These are phyloP conservation scores for Lignosus rhinocerotis DNA, from an alignment of 1,284 basidiomycete species.

Conservation along the genomic window DNA sequence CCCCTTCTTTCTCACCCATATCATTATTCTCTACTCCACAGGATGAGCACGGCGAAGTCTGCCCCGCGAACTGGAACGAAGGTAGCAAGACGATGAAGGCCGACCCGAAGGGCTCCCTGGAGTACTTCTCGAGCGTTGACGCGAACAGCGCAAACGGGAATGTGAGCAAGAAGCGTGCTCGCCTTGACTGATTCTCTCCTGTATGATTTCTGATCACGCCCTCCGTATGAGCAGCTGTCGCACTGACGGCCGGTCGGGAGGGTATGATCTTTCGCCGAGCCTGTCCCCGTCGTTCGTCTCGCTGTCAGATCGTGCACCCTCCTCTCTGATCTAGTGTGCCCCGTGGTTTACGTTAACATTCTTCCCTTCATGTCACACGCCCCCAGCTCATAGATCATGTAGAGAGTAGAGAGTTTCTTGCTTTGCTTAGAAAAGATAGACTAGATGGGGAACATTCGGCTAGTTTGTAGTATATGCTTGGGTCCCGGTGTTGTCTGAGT, in stretches of 20 bases:
- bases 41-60: constrained; percentile 89
- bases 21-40: constrained; percentile 28
- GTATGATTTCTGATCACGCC: constrained; percentile 20
- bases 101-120: constrained; percentile 68
- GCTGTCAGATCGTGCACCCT: constrained; percentile 17
- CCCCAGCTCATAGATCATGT: constrained; percentile 18
- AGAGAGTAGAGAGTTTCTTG: constrained; percentile 11
- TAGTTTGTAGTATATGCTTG: constrained; percentile 13
- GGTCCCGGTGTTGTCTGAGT: constrained; percentile 9
- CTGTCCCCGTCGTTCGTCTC: constrained; percentile 12
- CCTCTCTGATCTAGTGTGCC: constrained; percentile 13
- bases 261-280: constrained; percentile 25
- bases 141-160: constrained; percentile 33
- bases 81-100: constrained; percentile 78
- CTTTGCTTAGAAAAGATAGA: constrained; percentile 7
- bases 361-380: background rate
- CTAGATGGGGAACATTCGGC: constrained; percentile 15
- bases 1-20: background rate
- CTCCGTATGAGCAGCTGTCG: constrained; percentile 21
- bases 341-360: constrained; percentile 7
- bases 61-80: constrained; percentile 85
- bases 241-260: constrained; percentile 23
- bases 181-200: constrained; percentile 30
- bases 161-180: constrained; percentile 38
- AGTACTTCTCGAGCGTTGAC: constrained; percentile 63